Evolutionary conservation across 345 rosid genomes (phyloP).

Genomic region (Fremontodendron californicum): DNA sequence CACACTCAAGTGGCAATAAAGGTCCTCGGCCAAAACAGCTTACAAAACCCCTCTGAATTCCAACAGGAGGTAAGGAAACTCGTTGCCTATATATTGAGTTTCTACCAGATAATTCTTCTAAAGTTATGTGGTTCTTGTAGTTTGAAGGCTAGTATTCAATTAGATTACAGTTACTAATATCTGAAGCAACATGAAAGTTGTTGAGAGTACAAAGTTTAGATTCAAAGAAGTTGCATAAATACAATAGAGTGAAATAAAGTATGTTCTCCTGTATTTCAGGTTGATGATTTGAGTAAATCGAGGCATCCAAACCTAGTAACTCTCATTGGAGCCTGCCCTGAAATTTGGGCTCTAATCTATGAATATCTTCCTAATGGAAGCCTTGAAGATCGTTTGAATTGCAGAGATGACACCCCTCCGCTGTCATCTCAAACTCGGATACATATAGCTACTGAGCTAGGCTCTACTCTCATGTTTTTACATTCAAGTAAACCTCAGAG

Average conservation of each 20-base stretch:
- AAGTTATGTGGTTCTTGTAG: too few species aligned
- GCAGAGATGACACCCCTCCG: conserved; percentile 21
- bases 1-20: conserved; percentile 38
- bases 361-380: conserved; percentile 36
- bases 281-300: conserved; percentile 19
- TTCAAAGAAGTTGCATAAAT: neutral
- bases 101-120: neutral
- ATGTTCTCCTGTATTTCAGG: conserved; percentile 15
- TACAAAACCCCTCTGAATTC: conserved; percentile 19
- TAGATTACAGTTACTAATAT: neutral
- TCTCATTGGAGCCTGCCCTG: conserved; percentile 29
- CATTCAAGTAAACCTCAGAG: conserved; percentile 24
- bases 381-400: conserved; percentile 30
- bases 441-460: conserved; percentile 22
- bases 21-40: conserved; percentile 21
- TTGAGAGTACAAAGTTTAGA: neutral
- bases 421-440: conserved; percentile 25
- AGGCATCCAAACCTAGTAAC: conserved; percentile 33
- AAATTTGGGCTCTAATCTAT: conserved; percentile 16
- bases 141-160: neutral
- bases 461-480: conserved; percentile 25
- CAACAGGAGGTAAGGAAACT: conserved; percentile 30
- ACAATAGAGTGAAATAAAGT: neutral
- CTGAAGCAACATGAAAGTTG: neutral
- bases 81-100: neutral